Percentiles rank a stretch among this genome's conserved stretches.
Evolutionary conservation across 441 rosid genomes (phyloP).

Genomic region (Viola pubescens): DNA sequence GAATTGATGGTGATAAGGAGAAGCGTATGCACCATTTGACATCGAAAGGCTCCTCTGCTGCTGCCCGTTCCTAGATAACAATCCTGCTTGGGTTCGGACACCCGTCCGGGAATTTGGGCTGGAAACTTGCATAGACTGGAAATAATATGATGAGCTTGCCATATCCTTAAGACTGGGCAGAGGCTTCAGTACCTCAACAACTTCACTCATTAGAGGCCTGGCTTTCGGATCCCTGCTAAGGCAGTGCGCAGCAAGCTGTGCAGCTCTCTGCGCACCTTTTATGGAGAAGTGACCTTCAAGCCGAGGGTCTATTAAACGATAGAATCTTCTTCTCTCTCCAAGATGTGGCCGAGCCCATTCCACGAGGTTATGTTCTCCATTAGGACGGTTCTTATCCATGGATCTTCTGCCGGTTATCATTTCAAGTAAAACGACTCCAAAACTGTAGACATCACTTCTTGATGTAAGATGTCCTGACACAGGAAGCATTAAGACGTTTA

Average conservation of each 20-base stretch:
- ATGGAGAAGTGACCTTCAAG: constrained; percentile 85
- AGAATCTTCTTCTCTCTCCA: constrained; percentile 71
- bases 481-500: constrained; percentile 11
- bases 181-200: constrained; percentile 67
- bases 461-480: constrained; percentile 85
- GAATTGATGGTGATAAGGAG: constrained; percentile 61
- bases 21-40: constrained; percentile 59
- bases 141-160: constrained; percentile 84
- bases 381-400: constrained; percentile 86
- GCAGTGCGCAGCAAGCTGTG: constrained; percentile 79
- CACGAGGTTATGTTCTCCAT: constrained; percentile 81
- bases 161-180: constrained; percentile 80
- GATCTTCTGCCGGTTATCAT: constrained; percentile 84
- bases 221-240: constrained; percentile 85
- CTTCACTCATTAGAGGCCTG: constrained; percentile 84
- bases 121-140: constrained; percentile 62
- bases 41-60: constrained; percentile 58
- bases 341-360: constrained; percentile 94
- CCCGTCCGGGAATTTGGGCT: constrained; percentile 57
- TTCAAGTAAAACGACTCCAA: constrained; percentile 85
- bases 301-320: constrained; percentile 70
- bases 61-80: constrained; percentile 62
- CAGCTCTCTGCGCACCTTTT: constrained; percentile 81
- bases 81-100: constrained; percentile 35
- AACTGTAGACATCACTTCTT: constrained; percentile 86